Evolutionary conservation across 768 basidiomycete genomes (phyloP).

Genomic region (Calvatia gigantea): DNA sequence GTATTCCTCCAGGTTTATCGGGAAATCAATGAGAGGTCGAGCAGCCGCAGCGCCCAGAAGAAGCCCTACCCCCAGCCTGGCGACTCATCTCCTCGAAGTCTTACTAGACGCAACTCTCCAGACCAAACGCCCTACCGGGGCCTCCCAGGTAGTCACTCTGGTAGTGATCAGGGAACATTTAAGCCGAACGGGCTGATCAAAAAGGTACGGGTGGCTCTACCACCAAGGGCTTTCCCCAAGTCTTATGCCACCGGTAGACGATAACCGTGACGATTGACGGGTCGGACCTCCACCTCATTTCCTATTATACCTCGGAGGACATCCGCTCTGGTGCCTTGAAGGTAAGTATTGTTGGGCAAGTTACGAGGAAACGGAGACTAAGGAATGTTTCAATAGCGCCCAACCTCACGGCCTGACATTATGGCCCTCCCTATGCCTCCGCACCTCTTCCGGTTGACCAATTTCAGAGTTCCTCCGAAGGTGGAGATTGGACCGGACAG

Average conservation of each 20-base stretch:
- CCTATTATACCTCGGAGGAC: conserved; percentile 82
- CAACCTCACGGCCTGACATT: conserved; percentile 68
- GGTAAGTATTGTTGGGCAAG: conserved; percentile 23
- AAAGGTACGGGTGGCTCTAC: conserved; percentile 44
- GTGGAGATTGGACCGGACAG: conserved; percentile 73
- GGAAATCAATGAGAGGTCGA: conserved; percentile 68
- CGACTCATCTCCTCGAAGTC: conserved; percentile 34
- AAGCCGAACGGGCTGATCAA: conserved; percentile 76
- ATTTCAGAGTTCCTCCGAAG: conserved; percentile 82
- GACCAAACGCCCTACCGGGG: conserved; percentile 35
- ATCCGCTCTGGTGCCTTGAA: conserved; percentile 65
- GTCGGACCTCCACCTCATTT: conserved; percentile 78
- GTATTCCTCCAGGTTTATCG: conserved; percentile 64
- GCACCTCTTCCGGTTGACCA: conserved; percentile 73
- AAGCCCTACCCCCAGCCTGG: conserved; percentile 51
- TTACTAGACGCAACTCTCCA: conserved; percentile 37
- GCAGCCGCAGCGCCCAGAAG: conserved; percentile 49
- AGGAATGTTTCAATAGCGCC: conserved; percentile 40
- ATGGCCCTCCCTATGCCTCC: conserved; percentile 70
- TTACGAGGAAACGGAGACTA: not conserved
- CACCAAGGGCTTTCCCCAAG: not conserved
- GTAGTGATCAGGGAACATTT: conserved; percentile 55
- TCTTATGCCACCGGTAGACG: conserved; percentile 45
- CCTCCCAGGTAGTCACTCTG: conserved; percentile 26
- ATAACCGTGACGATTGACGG: conserved; percentile 80